Base-by-base conservation (phyloP, 2,329 filamentous ascomycete genomes). In the Ophiostoma novo-ulmi region DNA sequence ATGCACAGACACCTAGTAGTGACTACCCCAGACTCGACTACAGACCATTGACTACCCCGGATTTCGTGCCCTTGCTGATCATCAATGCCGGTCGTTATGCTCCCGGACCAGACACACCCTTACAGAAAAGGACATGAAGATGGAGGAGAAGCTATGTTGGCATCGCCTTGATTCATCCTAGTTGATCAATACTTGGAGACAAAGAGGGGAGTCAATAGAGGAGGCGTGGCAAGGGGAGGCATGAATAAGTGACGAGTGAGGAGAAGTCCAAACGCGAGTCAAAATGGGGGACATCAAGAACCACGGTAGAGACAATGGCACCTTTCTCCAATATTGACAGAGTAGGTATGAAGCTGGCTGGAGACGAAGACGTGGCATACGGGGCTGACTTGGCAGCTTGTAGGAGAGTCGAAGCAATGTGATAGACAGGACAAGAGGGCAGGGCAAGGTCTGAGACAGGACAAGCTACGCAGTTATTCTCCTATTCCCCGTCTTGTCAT, bases 81-180 rank as follows among this genome's bases (percentile, higher is more conserved):
- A 58, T 58, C 52, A 8, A 26, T 58, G 52, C 52, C 52, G 52
- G 52, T 58, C 52, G 20, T 58, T 58, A 58, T 58, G 52, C 52
- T 58, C 52, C 52, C 52, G 52, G 52, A 11, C 52, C 8, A 58
- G 52, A 14, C 52, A 58, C n/a, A 58, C 52, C 11, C 44, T 7
- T n/a, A 48, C 17, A 48, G 5, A 48, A 6, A 48, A 26, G n/a
- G 10, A 31, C 52, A 58, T 26, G 17, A 58, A 26, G n/a, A 31
- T 31, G 31, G n/a, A 58, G 22, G n/a, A 58, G n/a, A 26, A 22
- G 52, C 22, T 10, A 22, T 11, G 52, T 26, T 31, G 52, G 52
- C 52, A 58, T 58, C 52, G 52, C 52, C 52, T 58, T 0, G 52
- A 58, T 58, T 14, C 52, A 58, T 58, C 52, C 52, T 58, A 58